These are phyloP conservation scores for Sclerotinia sclerotiorum DNA, from an alignment of 2,329 filamentous ascomycete species.

Conservation along the genomic window DNA sequence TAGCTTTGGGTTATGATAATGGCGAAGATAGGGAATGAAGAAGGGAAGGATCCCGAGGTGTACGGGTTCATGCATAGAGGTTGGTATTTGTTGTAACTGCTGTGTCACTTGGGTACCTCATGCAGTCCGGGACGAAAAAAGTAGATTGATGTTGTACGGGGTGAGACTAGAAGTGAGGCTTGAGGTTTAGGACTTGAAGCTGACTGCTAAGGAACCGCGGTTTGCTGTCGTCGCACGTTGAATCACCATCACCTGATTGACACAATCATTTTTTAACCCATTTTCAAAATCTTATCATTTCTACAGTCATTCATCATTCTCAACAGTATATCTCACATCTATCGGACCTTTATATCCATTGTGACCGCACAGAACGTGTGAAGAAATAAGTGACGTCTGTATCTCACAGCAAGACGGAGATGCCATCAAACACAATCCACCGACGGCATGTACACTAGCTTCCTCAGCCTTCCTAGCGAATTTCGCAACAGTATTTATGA, in stretches of 20 bases:
- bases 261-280: too few relatives aligned
- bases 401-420: constrained; percentile 1
- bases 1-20: not conserved
- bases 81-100: not conserved
- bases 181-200: not conserved
- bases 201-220: too few relatives aligned
- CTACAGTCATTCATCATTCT: not conserved
- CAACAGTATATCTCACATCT: not conserved
- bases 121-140: not conserved
- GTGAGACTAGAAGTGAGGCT: not conserved
- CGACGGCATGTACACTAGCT: constrained; percentile 15
- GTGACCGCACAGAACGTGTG: not conserved
- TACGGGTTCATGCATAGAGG: not conserved
- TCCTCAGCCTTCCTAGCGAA: constrained; percentile 22
- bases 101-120: not conserved
- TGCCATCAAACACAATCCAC: not conserved
- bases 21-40: not conserved
- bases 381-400: not conserved
- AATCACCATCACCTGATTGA: not conserved
- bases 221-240: not conserved
- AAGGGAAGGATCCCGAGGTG: not conserved
- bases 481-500: constrained; percentile 24
- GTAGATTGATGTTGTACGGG: not conserved
- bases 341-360: not conserved
- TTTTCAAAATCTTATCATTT: too few relatives aligned